Evolutionary conservation across 495 filamentous ascomycete genomes (phyloP).

Genomic region (Trichocladium uniseriatum): DNA sequence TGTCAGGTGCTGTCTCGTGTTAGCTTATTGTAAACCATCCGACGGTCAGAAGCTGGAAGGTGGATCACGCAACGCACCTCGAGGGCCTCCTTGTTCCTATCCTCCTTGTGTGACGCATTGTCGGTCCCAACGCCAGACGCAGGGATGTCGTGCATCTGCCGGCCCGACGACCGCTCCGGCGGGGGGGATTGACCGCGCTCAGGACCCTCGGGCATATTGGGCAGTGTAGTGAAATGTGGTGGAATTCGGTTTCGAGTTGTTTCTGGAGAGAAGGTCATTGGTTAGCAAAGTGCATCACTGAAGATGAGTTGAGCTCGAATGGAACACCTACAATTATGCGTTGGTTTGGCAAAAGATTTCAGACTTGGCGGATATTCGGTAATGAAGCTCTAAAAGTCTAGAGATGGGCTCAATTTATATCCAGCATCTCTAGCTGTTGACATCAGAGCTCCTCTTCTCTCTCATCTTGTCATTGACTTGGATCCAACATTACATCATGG

Average conservation of each 20-base stretch:
- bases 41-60: background rate
- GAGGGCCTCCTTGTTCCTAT: constrained; percentile 38
- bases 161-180: constrained; percentile 56
- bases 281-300: too few relatives aligned
- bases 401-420: background rate
- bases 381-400: too few relatives aligned
- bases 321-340: too few relatives aligned
- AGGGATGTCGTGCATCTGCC: constrained; percentile 50
- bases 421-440: background rate
- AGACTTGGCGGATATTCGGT: too few relatives aligned
- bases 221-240: too few relatives aligned
- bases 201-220: constrained; percentile 16
- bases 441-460: background rate
- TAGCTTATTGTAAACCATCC: background rate
- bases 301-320: too few relatives aligned
- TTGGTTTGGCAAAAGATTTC: too few relatives aligned
- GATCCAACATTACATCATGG: background rate
- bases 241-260: background rate
- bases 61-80: constrained; percentile 32
- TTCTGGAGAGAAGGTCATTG: background rate
- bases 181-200: constrained; percentile 68
- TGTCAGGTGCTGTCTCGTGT: constrained; percentile 32
- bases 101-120: constrained; percentile 39
- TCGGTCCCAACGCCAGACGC: constrained; percentile 49
- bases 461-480: too few relatives aligned